Percentiles rank a stretch among this genome's conserved stretches.
These are phyloP conservation scores for Plasmopara viticola DNA, from an alignment of 352 stramenopile species.

Conservation along the genomic window DNA sequence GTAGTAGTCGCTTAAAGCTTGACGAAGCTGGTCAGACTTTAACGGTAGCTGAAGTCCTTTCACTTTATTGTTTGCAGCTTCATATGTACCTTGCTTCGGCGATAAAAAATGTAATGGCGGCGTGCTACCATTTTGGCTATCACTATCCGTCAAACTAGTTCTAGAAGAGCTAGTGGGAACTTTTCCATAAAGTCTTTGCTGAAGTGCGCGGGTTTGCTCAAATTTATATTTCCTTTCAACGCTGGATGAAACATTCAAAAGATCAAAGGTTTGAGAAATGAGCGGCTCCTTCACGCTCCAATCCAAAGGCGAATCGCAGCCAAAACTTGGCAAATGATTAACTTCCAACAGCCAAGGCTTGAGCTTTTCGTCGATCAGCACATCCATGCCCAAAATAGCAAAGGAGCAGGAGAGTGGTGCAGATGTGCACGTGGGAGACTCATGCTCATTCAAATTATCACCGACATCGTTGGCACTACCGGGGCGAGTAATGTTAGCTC, in stretches of 20 bases:
- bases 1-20: slow-evolving; percentile 51
- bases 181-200: slow-evolving; percentile 56
- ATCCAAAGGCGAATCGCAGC: slow-evolving; percentile 92
- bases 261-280: slow-evolving; percentile 88
- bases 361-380: slow-evolving; percentile 92
- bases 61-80: slow-evolving; percentile 9
- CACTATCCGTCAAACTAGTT: slow-evolving; percentile 6
- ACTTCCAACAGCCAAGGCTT: slow-evolving; percentile 97
- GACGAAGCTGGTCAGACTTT: slow-evolving; percentile 28
- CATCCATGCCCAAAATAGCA: slow-evolving; percentile 94
- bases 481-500: slow-evolving; percentile 9
- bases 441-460: slow-evolving; percentile 1
- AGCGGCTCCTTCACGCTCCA: slow-evolving; percentile 93
- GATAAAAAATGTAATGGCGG: slow-evolving; percentile 12
- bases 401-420: slow-evolving; percentile 61
- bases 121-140: slow-evolving; percentile 23
- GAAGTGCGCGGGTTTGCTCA: slow-evolving; percentile 52
- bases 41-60: slow-evolving; percentile 20
- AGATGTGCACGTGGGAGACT: slow-evolving; percentile 9
- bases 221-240: slow-evolving; percentile 79
- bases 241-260: slow-evolving; percentile 70
- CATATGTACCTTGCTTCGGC: slow-evolving; percentile 5
- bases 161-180: slow-evolving; percentile 9
- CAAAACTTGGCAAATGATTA: slow-evolving; percentile 95
- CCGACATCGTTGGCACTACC: slow-evolving; percentile 8